A percentile compares a stretch with the other conserved stretches of the same genome.
phyloP scores from a whole-genome alignment of 768 basidiomycete species.

The Amanita muscaria region DNA sequence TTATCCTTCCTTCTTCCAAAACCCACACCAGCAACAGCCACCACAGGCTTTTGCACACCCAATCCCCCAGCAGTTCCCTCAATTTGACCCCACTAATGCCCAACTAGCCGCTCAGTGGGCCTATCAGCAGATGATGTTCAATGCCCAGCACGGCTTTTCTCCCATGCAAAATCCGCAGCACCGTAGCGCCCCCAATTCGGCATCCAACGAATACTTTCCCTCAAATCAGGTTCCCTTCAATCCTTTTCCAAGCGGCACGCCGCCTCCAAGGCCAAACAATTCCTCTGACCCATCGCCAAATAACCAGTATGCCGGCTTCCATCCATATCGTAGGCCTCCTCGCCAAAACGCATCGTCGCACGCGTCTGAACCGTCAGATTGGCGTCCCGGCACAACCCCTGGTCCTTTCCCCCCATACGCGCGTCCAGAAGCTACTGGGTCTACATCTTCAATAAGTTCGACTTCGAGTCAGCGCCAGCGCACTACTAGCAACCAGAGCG shows the following conservation, averaged over 20 bases:
- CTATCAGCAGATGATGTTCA: constrained; percentile 88
- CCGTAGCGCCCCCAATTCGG: constrained; percentile 31
- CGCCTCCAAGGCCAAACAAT: constrained; percentile 46
- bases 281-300: constrained; percentile 30
- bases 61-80: constrained; percentile 45
- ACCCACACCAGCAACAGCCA: constrained; percentile 49
- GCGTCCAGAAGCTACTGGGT: constrained; percentile 71
- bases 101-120: constrained; percentile 81
- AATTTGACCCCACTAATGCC: constrained; percentile 67
- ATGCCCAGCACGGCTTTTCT: constrained; percentile 47
- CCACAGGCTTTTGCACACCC: constrained; percentile 42
- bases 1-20: constrained; percentile 74
- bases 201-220: constrained; percentile 45
- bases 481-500: constrained; percentile 65
- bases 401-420: constrained; percentile 71
- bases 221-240: constrained; percentile 49
- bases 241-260: constrained; percentile 63
- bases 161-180: constrained; percentile 38
- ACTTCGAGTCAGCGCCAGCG: constrained; percentile 49
- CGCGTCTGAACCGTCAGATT: constrained; percentile 32
- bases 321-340: constrained; percentile 73
- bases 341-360: constrained; percentile 37
- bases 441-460: constrained; percentile 73
- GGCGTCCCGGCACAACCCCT: constrained; percentile 33
- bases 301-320: constrained; percentile 55